Percentiles rank a stretch among this genome's conserved stretches.
These are phyloP conservation scores for Pleomassaria siparia DNA, from an alignment of 2,329 filamentous ascomycete genomes.

Conservation along the genomic window DNA sequence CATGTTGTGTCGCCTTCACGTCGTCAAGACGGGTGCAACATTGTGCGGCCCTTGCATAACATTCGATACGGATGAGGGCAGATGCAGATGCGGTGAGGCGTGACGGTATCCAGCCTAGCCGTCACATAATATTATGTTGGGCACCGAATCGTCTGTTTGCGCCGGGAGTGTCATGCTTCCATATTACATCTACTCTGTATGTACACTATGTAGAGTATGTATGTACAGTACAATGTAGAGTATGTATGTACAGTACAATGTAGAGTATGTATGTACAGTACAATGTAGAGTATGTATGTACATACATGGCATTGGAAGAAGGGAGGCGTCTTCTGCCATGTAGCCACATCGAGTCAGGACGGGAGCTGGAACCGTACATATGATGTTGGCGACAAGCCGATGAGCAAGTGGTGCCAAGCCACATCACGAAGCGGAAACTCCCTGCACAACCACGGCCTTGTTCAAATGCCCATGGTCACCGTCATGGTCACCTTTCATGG, in stretches of 20 bases:
- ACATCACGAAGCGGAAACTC: neutral
- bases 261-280: too few species aligned
- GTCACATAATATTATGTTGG: neutral
- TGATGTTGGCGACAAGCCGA: neutral
- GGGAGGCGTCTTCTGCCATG: neutral
- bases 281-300: too few species aligned
- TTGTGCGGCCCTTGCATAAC: constrained; percentile 33
- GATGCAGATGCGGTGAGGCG: constrained; percentile 17
- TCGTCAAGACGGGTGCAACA: constrained; percentile 34
- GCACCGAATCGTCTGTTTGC: constrained; percentile 1
- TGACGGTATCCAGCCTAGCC: constrained; percentile 10
- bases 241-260: too few species aligned
- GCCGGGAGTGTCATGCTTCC: constrained; percentile 1
- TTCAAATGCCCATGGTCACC: neutral
- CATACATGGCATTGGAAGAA: neutral
- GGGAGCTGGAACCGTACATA: constrained; percentile 3
- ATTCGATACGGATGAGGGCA: constrained; percentile 11
- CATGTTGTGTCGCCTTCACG: constrained; percentile 20
- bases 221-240: too few species aligned
- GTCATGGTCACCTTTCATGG: too few species aligned
- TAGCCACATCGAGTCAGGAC: constrained; percentile 11
- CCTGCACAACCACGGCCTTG: neutral
- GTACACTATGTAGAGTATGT: too few species aligned
- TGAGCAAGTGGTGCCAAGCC: neutral
- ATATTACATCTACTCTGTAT: too few species aligned